A percentile compares a stretch with the other conserved stretches of the same genome.
phyloP scores from a whole-genome alignment of 805 yeast genomes.

The Cyberlindnera bimundalis region DNA sequence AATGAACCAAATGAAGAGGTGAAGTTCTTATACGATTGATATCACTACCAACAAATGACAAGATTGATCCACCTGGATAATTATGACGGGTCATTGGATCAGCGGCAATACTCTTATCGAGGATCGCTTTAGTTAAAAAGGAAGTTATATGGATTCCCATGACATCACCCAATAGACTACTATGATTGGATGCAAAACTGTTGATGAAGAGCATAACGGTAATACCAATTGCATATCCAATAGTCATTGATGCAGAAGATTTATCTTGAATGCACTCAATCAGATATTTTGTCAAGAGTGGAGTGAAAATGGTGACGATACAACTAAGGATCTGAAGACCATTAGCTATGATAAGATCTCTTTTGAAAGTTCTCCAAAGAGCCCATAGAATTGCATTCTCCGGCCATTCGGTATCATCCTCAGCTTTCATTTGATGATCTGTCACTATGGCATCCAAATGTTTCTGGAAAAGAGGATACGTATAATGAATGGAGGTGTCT shows the following conservation, averaged over 20 bases:
- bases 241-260: constrained; percentile 45
- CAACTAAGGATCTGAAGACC: neutral
- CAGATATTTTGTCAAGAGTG: constrained; percentile 46
- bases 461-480: constrained; percentile 33
- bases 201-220: neutral
- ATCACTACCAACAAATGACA: constrained; percentile 77
- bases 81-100: constrained; percentile 51
- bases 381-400: constrained; percentile 28
- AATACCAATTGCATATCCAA: constrained; percentile 70
- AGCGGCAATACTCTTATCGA: constrained; percentile 60
- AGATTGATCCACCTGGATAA: constrained; percentile 63
- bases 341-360: neutral
- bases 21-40: constrained; percentile 64
- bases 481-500: constrained; percentile 35
- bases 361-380: constrained; percentile 24
- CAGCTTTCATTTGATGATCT: neutral
- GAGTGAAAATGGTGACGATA: constrained; percentile 34
- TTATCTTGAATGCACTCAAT: constrained; percentile 42
- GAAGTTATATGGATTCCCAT: neutral
- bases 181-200: neutral
- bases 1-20: neutral
- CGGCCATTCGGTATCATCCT: too few relatives aligned
- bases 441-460: constrained; percentile 22
- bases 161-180: neutral
- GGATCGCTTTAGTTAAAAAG: constrained; percentile 59